Conservation (phyloP, 1,284 basidiomycete genomes). For the Marasmius oreades region DNA sequence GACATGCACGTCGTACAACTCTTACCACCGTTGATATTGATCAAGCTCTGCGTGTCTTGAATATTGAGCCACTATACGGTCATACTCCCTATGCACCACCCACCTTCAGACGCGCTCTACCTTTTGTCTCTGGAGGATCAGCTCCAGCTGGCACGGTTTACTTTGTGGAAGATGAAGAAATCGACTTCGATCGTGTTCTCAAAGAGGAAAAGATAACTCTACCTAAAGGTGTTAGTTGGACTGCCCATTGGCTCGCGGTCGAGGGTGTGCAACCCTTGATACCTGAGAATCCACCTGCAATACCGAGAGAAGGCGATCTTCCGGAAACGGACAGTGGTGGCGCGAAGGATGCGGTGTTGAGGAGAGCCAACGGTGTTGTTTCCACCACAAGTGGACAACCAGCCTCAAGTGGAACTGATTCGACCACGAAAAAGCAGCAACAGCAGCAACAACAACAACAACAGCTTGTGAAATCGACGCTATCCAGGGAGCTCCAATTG, state of each 20-base stretch:
- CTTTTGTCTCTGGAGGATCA: conserved; percentile 48
- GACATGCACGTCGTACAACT: conserved; percentile 85
- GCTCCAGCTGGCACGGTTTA: conserved; percentile 71
- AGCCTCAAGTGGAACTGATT: neutral
- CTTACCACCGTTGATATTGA: conserved; percentile 91
- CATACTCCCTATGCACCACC: conserved; percentile 70
- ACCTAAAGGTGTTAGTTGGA: conserved; percentile 77
- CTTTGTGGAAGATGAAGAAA: conserved; percentile 95
- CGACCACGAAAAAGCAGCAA: conserved; percentile 31
- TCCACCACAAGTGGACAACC: neutral
- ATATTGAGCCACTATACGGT: conserved; percentile 90
- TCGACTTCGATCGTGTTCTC: conserved; percentile 91
- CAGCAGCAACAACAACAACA: conserved; percentile 52
- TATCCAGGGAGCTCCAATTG: conserved; percentile 92
- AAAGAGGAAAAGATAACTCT: conserved; percentile 79
- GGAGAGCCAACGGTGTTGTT: neutral
- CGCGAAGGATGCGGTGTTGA: conserved; percentile 2
- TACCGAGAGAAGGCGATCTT: conserved; percentile 53
- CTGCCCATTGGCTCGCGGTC: conserved; percentile 96
- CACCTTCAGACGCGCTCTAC: conserved; percentile 70
- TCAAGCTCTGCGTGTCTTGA: conserved; percentile 88
- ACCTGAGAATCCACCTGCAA: conserved; percentile 90
- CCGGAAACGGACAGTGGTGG: conserved; percentile 38
- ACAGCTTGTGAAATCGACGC: conserved; percentile 84
- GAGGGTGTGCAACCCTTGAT: conserved; percentile 97